Evolutionary conservation across 257 asterid species (phyloP), one percentile per base, ranked within the genome.

Genomic region (Fraxinus excelsior): DNA sequence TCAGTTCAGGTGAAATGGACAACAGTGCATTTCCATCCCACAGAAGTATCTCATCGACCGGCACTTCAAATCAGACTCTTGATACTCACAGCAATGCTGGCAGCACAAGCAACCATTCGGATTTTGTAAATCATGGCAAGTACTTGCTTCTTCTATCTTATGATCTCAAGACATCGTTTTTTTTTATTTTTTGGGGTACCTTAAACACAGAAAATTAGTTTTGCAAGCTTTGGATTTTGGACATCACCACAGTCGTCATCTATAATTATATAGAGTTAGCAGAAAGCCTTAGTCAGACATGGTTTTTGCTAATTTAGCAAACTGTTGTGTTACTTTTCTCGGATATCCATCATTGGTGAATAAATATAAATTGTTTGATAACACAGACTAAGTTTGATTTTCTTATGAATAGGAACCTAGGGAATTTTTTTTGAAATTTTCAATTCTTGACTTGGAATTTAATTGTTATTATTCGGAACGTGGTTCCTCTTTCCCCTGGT

Each of bases 51-150:
- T 91, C 97, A 38, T 91, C 99, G 14, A 90, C 90, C 80, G 90
- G 96, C 88, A 92, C 94, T 74, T 87, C 90, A 2, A 92, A 86
- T 82, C 96, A 87, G 84, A 86, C 85, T 77, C 77, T 77, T 64
- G 97, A 91, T 76, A 82, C 85, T 71, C 86, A 87, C 70, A 81
- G 91, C 79, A 89, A 80, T 73, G 74, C 87, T 14, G 90, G 88
- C 79, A 88, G 94, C 86, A 71, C 93, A 21, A 84, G 90, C 85
- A 87, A 85, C 83, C 77, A 90, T 44, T 60, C 92, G 4, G 97
- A 93, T 74, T 93, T 78, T 75, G 96, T 93, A 29, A 95, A 93
- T 90, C 97, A 86, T 69, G 99, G 99, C 85, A 85, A 89, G 94
- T 80, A 74, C 81, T 69, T 53, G 23, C 66, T 19, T 53, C 25